Percentiles rank a stretch among this genome's conserved stretches.
These are phyloP conservation scores for Apophysomyces trapeziformis DNA, from an alignment of 371 early-diverging fungal species.

Conservation along the genomic window DNA sequence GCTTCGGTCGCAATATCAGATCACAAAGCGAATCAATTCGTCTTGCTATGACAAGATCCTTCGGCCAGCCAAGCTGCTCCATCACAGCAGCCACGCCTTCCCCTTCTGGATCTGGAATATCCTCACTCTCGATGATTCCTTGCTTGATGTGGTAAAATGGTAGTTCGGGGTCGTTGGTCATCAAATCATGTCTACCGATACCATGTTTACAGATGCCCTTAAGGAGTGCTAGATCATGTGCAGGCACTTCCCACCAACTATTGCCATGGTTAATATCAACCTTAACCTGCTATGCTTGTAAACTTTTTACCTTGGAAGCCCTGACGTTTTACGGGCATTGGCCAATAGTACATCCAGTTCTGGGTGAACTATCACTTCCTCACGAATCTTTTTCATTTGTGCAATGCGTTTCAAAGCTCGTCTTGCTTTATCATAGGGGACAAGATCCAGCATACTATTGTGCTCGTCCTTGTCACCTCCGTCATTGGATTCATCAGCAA, in stretches of 20 bases:
- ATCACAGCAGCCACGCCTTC: constrained; percentile 27
- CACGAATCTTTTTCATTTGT: constrained; percentile 73
- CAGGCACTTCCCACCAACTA: constrained; percentile 74
- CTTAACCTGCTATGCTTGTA: neutral
- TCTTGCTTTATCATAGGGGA: constrained; percentile 73
- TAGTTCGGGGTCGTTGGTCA: constrained; percentile 68
- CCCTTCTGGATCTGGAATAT: constrained; percentile 27
- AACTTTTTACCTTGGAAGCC: constrained; percentile 46
- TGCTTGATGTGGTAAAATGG: constrained; percentile 57
- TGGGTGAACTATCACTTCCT: constrained; percentile 63
- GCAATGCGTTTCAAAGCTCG: constrained; percentile 75
- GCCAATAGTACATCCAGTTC: constrained; percentile 46
- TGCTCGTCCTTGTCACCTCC: constrained; percentile 44
- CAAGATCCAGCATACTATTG: constrained; percentile 46
- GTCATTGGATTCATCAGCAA: constrained; percentile 16
- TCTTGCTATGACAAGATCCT: constrained; percentile 63
- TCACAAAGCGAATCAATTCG: constrained; percentile 66
- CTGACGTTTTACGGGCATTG: constrained; percentile 51
- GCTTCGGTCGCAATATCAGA: constrained; percentile 60
- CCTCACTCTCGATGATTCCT: constrained; percentile 27
- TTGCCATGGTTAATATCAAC: constrained; percentile 18
- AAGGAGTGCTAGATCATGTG: constrained; percentile 74
- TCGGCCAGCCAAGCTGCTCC: constrained; percentile 62
- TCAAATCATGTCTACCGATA: constrained; percentile 67
- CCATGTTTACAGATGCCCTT: constrained; percentile 77